Conservation (phyloP, 73 alveolate genomes). For the Tetrahymena elliotti region DNA sequence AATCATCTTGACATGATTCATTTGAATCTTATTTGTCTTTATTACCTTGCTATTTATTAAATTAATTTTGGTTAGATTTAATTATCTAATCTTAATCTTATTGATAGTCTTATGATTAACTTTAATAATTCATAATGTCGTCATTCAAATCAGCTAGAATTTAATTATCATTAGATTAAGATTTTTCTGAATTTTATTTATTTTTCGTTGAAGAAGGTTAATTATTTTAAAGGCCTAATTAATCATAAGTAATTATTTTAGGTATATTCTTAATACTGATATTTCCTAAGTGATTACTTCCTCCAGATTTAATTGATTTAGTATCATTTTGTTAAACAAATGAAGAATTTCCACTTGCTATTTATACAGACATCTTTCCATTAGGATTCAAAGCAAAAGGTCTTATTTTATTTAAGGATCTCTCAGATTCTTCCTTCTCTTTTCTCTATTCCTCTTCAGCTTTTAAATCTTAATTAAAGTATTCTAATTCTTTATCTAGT, state of each 20-base stretch:
- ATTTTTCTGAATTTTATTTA: not conserved
- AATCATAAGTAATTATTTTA: not conserved
- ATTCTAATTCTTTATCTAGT: not conserved
- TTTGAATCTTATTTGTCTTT: not conserved
- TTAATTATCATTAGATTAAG: not conserved
- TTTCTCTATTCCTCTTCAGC: not conserved
- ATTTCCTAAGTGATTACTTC: not conserved
- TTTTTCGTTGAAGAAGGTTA: not conserved
- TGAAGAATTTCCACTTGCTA: not conserved
- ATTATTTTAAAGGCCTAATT: not conserved
- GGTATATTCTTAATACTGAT: not conserved
- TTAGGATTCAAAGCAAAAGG: not conserved
- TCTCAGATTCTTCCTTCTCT: not conserved
- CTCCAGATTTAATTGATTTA: not conserved
- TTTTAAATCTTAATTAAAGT: not conserved
- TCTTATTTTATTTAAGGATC: not conserved
- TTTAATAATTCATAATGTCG: too few relatives aligned
- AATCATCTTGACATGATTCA: not conserved
- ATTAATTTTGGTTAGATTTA: not conserved
- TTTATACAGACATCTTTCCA: not conserved
- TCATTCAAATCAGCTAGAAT: not conserved
- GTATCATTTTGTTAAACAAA: not conserved
- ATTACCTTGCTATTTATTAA: not conserved
- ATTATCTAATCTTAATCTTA: not conserved
- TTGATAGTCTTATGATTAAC: not conserved